Evolutionary conservation across 2,329 filamentous ascomycete genomes (phyloP), one percentile per base, ranked within the genome.

Genomic region (Cryphonectria radicalis): DNA sequence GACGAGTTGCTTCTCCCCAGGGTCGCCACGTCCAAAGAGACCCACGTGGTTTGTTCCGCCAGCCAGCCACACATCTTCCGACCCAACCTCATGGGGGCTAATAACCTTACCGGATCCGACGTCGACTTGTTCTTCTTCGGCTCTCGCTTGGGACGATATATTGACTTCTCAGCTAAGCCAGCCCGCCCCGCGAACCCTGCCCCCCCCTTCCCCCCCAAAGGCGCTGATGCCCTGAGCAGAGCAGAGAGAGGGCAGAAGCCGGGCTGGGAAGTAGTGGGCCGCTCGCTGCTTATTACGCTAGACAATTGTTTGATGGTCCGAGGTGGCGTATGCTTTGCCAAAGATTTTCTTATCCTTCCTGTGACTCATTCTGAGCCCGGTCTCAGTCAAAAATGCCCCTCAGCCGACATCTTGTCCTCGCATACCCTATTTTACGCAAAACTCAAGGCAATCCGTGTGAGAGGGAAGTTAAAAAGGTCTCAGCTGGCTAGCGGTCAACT

Each of bases 1-100:
- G 65, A 69, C 50, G 70, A 46, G 64, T 68, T 70, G 64, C 65
- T 42, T 64, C 70, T 50, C 67, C 67, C 67, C 50, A 67, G 67
- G 70, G 67, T 68, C 70, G 53, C 66, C 62, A 65, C 50, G 60
- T 68, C 53, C 60, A 42, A 68, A 37, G 50, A 25, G 2, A 28
- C 28, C 22, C 59, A 67, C 63, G 50, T 25, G 46, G 28, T 50
- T 35, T 42, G 64, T 32, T 3, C 67, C 7, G 40, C 28, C 64
- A 37, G n/a, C 28, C 60, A 55, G 64, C 64, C 46, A 59, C 37
- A 40, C 43, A 62, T 55, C 19, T 62, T 42, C 37, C 22, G 32
- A 40, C 19, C 42, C 40, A 28, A 69, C 57, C 19, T 37, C 22
- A 13, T 32, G 11, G 2, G 50, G 37, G 22, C 62, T 37, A 65